A percentile compares a stretch with the other conserved stretches of the same genome.
phyloP scores from a whole-genome alignment of 352 stramenopile species.

The Thraustochytrium sp. region DNA sequence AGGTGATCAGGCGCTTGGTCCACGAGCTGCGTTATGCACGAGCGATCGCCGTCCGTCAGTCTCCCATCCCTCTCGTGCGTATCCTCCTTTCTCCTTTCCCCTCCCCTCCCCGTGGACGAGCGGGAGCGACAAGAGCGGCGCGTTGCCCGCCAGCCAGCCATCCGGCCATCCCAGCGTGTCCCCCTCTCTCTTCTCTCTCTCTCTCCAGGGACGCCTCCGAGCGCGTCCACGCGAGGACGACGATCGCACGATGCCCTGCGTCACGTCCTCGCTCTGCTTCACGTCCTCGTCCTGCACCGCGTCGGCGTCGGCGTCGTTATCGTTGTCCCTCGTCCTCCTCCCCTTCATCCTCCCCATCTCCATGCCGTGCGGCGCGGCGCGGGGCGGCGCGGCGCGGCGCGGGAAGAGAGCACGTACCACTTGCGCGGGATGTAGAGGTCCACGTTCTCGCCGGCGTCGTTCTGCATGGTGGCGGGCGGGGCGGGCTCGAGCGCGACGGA shows the following conservation, averaged over 20 bases:
- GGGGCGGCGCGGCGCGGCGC: background rate
- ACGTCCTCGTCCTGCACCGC: too few species aligned
- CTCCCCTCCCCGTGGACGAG: too few species aligned
- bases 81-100: too few species aligned
- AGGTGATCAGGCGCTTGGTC: conserved; percentile 94
- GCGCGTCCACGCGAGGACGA: background rate
- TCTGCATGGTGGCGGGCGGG: conserved; percentile 80
- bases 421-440: conserved; percentile 98
- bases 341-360: background rate
- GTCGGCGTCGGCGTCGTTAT: too few species aligned
- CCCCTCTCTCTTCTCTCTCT: background rate
- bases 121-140: too few species aligned
- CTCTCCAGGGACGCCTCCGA: background rate
- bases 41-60: too few species aligned
- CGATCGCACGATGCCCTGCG: background rate
- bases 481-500: background rate
- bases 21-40: too few species aligned
- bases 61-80: too few species aligned
- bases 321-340: too few species aligned
- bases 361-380: background rate
- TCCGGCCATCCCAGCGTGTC: too few species aligned
- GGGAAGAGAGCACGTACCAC: conserved; percentile 62
- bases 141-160: too few species aligned
- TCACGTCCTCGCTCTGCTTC: too few species aligned
- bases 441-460: conserved; percentile 92